Conservation (phyloP, 2,329 filamentous ascomycete species). For the Beauveria caledonica region DNA sequence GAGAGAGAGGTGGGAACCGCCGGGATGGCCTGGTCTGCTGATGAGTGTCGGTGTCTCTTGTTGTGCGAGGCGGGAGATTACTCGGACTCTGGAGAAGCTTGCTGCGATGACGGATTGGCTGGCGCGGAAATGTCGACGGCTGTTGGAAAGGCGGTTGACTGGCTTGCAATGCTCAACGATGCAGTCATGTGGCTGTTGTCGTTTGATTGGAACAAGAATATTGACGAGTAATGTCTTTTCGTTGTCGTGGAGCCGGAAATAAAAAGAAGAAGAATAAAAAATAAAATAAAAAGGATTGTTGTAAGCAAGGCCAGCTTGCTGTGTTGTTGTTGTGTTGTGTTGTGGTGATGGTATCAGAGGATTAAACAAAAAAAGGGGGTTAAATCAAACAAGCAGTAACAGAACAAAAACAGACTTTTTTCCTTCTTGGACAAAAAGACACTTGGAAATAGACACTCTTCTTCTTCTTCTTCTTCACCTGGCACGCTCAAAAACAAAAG, state of each 20-base stretch:
- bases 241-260: constrained; percentile 24
- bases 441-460: constrained; percentile 36
- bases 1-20: not conserved
- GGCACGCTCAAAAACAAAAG: constrained; percentile 28
- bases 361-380: constrained; percentile 26
- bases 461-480: constrained; percentile 25
- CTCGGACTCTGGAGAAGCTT: not conserved
- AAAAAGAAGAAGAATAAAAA: constrained; percentile 26
- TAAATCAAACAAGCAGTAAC: constrained; percentile 9
- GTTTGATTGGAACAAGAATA: constrained; percentile 2
- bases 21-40: constrained; percentile 4
- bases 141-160: constrained; percentile 3
- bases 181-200: constrained; percentile 2
- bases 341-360: constrained; percentile 26
- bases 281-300: constrained; percentile 32
- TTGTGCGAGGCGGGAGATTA: constrained; percentile 6
- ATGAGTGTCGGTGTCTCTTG: not conserved
- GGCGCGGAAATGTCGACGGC: not conserved
- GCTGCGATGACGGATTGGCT: constrained; percentile 3
- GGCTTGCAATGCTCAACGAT: not conserved
- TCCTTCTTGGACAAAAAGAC: not conserved
- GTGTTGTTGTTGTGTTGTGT: constrained; percentile 36
- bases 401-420: constrained; percentile 21
- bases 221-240: constrained; percentile 17
- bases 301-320: constrained; percentile 54